These are phyloP conservation scores for Vitis rotundifolia DNA, from an alignment of 164 flowering plant genomes.

Conservation along the genomic window DNA sequence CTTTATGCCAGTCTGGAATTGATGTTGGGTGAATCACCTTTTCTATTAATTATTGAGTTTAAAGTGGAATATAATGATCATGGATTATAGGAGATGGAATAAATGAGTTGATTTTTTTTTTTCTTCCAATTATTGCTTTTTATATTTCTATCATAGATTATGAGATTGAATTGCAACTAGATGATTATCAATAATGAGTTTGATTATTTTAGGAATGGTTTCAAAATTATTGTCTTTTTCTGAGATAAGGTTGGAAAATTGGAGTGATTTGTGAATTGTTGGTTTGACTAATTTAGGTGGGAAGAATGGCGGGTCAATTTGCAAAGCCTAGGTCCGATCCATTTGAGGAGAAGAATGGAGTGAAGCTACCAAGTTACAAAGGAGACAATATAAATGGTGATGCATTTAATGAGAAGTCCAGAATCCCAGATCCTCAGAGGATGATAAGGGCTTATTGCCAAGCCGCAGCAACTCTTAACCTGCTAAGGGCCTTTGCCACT, in stretches of 20 bases:
- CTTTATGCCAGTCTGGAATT: no score
- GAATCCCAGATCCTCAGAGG: constrained; percentile 47
- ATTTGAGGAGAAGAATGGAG: constrained; percentile 42
- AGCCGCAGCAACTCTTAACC: constrained; percentile 42
- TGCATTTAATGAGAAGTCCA: constrained; percentile 40
- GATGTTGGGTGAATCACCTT: no score
- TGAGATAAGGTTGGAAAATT: background rate
- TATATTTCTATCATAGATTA: background rate
- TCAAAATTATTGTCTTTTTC: background rate
- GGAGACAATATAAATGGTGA: constrained; percentile 54
- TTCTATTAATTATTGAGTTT: background rate
- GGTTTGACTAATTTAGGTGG: constrained; percentile 28
- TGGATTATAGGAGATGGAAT: background rate
- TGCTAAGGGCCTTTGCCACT: constrained; percentile 48
- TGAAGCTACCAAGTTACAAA: constrained; percentile 47
- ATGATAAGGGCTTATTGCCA: constrained; percentile 47
- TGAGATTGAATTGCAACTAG: background rate
- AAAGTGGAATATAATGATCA: background rate
- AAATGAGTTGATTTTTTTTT: background rate
- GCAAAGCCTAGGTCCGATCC: constrained; percentile 48
- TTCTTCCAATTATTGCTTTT: background rate
- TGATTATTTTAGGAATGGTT: background rate
- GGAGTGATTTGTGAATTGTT: background rate
- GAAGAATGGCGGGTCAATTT: constrained; percentile 54
- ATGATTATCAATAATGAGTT: background rate